phyloP scores from a whole-genome alignment of 2,329 filamentous ascomycete species.

The Botrytis deweyae region DNA sequence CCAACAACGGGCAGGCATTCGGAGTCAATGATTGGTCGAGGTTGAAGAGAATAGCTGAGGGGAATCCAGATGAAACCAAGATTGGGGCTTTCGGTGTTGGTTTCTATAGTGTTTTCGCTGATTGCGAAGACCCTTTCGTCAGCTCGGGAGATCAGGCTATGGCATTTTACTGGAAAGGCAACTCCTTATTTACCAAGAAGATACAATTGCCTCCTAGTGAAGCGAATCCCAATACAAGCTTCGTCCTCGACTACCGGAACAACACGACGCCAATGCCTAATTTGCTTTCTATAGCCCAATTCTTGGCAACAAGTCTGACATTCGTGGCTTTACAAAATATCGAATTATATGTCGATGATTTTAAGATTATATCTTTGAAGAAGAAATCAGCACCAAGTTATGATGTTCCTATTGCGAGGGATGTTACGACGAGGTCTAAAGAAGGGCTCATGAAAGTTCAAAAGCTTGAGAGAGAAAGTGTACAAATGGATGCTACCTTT shows the following conservation, averaged over 20 bases:
- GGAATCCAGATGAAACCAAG: constrained; percentile 98
- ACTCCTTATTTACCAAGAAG: constrained; percentile 89
- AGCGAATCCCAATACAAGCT: constrained; percentile 73
- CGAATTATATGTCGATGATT: constrained; percentile 88
- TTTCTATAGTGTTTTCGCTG: constrained; percentile 97
- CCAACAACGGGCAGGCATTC: constrained; percentile 89
- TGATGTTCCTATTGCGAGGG: constrained; percentile 69
- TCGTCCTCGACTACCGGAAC: constrained; percentile 92
- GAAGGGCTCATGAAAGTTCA: constrained; percentile 86
- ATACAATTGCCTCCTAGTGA: constrained; percentile 69
- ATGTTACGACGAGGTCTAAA: constrained; percentile 78
- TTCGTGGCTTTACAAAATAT: constrained; percentile 88
- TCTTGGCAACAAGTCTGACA: constrained; percentile 89
- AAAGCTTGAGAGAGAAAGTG: constrained; percentile 78
- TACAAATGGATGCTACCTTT: constrained; percentile 87
- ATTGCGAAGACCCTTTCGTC: constrained; percentile 96
- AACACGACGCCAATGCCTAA: constrained; percentile 82
- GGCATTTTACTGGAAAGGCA: constrained; percentile 99
- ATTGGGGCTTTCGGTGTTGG: constrained; percentile 98
- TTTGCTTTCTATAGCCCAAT: constrained; percentile 82
- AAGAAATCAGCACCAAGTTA: constrained; percentile 84
- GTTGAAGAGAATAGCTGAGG: constrained; percentile 95
- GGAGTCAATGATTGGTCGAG: constrained; percentile 88
- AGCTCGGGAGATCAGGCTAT: constrained; percentile 90
- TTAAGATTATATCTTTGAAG: constrained; percentile 71